These are phyloP conservation scores for Pythium brassicae DNA, from an alignment of 352 stramenopile genomes.

Conservation along the genomic window DNA sequence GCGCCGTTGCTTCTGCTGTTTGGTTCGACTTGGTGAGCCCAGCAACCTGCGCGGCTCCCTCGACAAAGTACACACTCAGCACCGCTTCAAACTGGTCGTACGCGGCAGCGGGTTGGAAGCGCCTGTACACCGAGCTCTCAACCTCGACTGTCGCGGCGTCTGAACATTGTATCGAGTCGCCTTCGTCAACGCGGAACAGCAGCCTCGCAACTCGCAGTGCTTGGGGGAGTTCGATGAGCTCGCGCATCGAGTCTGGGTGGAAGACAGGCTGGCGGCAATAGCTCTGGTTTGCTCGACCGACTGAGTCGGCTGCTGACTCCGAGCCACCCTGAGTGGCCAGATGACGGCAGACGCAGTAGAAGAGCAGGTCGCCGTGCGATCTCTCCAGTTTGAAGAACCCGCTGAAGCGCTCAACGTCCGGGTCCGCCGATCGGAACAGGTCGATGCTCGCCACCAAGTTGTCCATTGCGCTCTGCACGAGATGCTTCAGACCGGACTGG, in stretches of 20 bases:
- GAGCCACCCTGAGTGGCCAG: constrained; percentile 15
- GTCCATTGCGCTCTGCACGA: constrained; percentile 44
- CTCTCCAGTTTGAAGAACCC: constrained; percentile 45
- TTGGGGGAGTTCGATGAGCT: constrained; percentile 43
- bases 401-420: constrained; percentile 57
- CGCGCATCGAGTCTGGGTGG: constrained; percentile 41
- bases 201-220: constrained; percentile 35
- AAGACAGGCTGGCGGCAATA: constrained; percentile 40
- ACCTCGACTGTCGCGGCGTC: constrained; percentile 44
- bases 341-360: constrained; percentile 53
- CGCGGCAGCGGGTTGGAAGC: constrained; percentile 45
- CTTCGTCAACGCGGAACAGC: constrained; percentile 52
- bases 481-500: constrained; percentile 41
- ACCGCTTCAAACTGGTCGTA: constrained; percentile 53
- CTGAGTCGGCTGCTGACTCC: not conserved
- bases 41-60: not conserved
- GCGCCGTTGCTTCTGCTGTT: not conserved
- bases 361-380: constrained; percentile 51
- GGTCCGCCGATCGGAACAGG: constrained; percentile 34
- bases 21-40: not conserved
- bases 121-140: constrained; percentile 48
- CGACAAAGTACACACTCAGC: constrained; percentile 29
- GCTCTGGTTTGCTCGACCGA: constrained; percentile 1
- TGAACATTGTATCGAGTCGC: constrained; percentile 25
- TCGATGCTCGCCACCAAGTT: constrained; percentile 28